Evolutionary conservation across 2,329 filamentous ascomycete genomes (phyloP).

Genomic region (Phaeoacremonium minimum): DNA sequence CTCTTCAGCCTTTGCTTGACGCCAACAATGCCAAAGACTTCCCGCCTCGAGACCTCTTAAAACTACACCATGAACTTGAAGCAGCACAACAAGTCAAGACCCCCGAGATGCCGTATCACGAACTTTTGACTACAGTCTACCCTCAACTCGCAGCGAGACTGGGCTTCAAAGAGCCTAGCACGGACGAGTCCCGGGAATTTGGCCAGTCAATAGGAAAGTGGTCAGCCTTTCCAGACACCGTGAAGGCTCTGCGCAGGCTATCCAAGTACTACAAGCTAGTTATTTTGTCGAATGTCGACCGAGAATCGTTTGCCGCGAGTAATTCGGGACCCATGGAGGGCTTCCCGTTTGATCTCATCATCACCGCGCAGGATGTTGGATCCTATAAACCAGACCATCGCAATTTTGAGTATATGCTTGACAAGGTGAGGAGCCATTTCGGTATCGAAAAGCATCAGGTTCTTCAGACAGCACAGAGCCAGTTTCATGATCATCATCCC

Average conservation of each 20-base stretch:
- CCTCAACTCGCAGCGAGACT: conserved; percentile 39
- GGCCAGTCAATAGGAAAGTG: conserved; percentile 47
- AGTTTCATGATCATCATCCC: conserved; percentile 67
- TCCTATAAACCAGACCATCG: conserved; percentile 63
- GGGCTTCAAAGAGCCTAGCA: conserved; percentile 23
- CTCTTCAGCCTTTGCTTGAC: conserved; percentile 45
- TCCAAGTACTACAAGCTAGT: conserved; percentile 51
- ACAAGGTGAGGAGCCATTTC: conserved; percentile 45
- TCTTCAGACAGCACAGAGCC: conserved; percentile 64
- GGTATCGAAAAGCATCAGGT: conserved; percentile 51
- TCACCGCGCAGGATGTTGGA: conserved; percentile 68
- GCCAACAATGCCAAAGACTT: neutral
- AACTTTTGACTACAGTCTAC: conserved; percentile 48
- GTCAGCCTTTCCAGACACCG: conserved; percentile 53
- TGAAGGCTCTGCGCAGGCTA: conserved; percentile 45
- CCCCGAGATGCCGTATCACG: conserved; percentile 54
- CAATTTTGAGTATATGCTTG: conserved; percentile 66
- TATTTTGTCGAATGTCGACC: conserved; percentile 54
- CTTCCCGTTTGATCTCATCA: conserved; percentile 53
- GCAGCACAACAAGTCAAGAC: conserved; percentile 44
- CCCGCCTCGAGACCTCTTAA: conserved; percentile 28
- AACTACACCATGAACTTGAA: conserved; percentile 38
- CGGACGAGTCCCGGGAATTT: conserved; percentile 40
- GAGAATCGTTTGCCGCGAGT: conserved; percentile 39
- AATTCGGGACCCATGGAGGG: conserved; percentile 41